Base-by-base conservation (phyloP, 148 eudicot species). In the Agrostemma githago region DNA sequence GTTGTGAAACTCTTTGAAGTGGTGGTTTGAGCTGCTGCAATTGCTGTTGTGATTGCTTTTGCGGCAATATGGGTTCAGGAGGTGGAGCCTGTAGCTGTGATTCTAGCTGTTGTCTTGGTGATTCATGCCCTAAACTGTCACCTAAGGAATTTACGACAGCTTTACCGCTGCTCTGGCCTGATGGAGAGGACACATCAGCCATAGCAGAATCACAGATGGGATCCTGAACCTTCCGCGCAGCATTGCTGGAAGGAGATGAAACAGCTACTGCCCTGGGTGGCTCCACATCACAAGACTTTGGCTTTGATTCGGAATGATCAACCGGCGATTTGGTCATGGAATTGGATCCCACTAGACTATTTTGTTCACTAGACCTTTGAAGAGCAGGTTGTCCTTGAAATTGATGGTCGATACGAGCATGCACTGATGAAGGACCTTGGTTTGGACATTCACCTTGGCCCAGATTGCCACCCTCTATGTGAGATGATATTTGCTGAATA, bases 361-460 rank as follows among this genome's bases (percentile, higher is more conserved):
- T 87, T 76, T 80, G 88, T 51, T 89, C 85, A 74, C 64, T 66
- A 65, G 82, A 67, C 76, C 82, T 82, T 74, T 86, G 88, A 79
- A 69, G 74, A 75, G 77, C 21, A 62, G 81, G 72, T 59, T 78
- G 76, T 62, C 76, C 80, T 63, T 82, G 79, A 64, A 63, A 72
- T 51, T 63, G 88, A 64, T 84, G 92, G 77, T 80, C 77, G 67
- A 80, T 88, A 71, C 78, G 82, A 74, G 89, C 82, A 68, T 84
- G 76, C 61, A 74, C 26, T 15, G 90, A 62, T 71, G 80, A 71
- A 73, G 70, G 73, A 62, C 79, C 79, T 79, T 81, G 92, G 56
- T 75, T 74, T 42, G 88, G 78, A 62, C 80, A 77, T 8, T 80
- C 75, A 79, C 66, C 76, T 76, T 80, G 85, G 68, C 84, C 81